Base-by-base conservation (phyloP, 306 rosid genomes). In the Lathyrus tuberosus region DNA sequence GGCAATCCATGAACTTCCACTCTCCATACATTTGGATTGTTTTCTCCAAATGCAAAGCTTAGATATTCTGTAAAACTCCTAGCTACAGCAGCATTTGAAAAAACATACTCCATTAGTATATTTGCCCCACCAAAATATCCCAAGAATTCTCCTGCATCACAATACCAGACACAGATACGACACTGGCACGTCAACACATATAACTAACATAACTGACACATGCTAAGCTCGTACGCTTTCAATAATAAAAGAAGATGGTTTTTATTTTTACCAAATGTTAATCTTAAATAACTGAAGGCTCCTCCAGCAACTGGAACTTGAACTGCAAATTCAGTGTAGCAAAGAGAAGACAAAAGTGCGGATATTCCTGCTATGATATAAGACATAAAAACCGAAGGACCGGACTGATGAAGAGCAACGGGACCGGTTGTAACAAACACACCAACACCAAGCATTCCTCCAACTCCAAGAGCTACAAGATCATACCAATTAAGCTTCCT, bases 391-490 rank as follows among this genome's bases (percentile, higher is more conserved):
- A 93, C 96, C 0, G 96, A 80, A 66, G 98, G 87, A 42, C 98
- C 98, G 58, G 98, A 77, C n/a, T 67, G 67, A 0, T 76, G 56
- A 49, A 31, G 80, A 22, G 97, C 91, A 10, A 84, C 98, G 41
- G 75, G 16, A 3, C 98, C 98, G 10, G 98, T 93, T n/a, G 97
- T 90, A 71, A 90, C 89, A 52, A 93, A 93, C 17, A 93, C 98
- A 8, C 98, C 98, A 49, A 83, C 96, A 22, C 98, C 98, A 58
- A 93, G 97, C 98, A 90, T 93, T 65, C 98, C 98, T 15, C 98
- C 98, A 49, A 90, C 82, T 4, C 96, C 97, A 76, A 93, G 97
- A 30, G 96, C 92, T 1, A 93, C 14, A 6, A 93, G 75, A 70
- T 93, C 98, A 73, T 83, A 80, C 98, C 98, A 90, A 10, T 80